Percentiles rank a stretch among this genome's conserved stretches.
Evolutionary conservation across 2,329 filamentous ascomycete species (phyloP).

Genomic region (Calcarisporium arbuscula): DNA sequence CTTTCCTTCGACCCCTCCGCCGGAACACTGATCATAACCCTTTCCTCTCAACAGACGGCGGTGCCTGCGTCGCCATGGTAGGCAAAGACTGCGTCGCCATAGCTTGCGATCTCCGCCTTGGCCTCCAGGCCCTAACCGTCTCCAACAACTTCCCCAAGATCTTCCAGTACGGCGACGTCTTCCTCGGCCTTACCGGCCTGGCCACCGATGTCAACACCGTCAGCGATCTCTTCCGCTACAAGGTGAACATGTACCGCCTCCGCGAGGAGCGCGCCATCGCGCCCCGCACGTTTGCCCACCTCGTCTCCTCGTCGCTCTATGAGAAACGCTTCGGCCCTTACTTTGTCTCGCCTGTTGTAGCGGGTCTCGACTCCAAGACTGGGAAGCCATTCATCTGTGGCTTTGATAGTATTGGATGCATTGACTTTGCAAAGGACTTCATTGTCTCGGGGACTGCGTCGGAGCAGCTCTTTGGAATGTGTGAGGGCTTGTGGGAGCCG

Average conservation of each 20-base stretch:
- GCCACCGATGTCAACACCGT: conserved; percentile 95
- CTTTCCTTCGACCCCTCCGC: conserved; percentile 12
- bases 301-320: conserved; percentile 86
- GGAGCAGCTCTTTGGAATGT: conserved; percentile 98
- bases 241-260: conserved; percentile 99
- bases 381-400: conserved; percentile 97
- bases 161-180: conserved; percentile 94
- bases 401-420: conserved; percentile 98
- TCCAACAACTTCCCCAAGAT: conserved; percentile 99
- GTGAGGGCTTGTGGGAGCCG: conserved; percentile 95
- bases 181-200: conserved; percentile 91
- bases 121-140: conserved; percentile 91
- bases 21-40: background rate
- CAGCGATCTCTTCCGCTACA: conserved; percentile 96
- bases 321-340: conserved; percentile 94
- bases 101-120: conserved; percentile 95
- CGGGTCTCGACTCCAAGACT: conserved; percentile 89
- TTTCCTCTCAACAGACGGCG: conserved; percentile 54
- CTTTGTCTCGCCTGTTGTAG: conserved; percentile 92
- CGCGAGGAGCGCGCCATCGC: conserved; percentile 96
- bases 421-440: conserved; percentile 99
- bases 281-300: conserved; percentile 91
- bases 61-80: conserved; percentile 96
- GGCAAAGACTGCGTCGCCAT: conserved; percentile 99
- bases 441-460: conserved; percentile 95